Conservation (phyloP, 2,329 filamentous ascomycete genomes). For the Aspergillus novoparasiticus region DNA sequence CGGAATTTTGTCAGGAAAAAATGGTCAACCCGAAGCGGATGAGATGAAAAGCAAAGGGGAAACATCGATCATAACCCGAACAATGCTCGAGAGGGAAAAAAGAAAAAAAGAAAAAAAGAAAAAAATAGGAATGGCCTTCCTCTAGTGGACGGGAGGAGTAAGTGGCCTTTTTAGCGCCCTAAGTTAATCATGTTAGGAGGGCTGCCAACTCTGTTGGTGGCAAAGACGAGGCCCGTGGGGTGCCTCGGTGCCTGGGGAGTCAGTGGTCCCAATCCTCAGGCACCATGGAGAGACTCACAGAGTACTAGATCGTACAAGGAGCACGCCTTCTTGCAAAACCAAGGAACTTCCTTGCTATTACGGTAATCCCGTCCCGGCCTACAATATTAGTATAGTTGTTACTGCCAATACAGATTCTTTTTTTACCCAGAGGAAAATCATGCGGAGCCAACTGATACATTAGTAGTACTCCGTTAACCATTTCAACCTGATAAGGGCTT, state of each 20-base stretch:
- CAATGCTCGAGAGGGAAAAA: neutral
- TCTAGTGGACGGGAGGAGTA: neutral
- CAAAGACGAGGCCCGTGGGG: neutral
- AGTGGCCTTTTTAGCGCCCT: neutral
- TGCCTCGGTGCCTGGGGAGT: constrained; percentile 8
- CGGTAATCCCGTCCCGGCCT: neutral
- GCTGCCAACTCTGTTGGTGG: constrained; percentile 5
- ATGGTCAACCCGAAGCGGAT: constrained; percentile 4
- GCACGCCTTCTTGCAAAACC: neutral
- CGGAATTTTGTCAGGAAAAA: neutral
- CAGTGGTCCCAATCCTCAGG: neutral
- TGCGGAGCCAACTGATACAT: neutral
- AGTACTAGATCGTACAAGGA: neutral
- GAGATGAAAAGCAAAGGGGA: constrained; percentile 3
- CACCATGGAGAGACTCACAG: neutral
- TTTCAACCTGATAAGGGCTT: neutral
- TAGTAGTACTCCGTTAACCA: neutral
- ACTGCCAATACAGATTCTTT: neutral
- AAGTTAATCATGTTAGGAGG: constrained; percentile 8
- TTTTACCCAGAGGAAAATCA: neutral
- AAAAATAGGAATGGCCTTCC: neutral
- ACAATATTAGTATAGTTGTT: neutral
- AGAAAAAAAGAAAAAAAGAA: neutral
- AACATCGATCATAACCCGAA: constrained; percentile 3
- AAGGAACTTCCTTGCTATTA: neutral